phyloP scores from a whole-genome alignment of 352 stramenopile genomes.

The Phytophthora brassicae region DNA sequence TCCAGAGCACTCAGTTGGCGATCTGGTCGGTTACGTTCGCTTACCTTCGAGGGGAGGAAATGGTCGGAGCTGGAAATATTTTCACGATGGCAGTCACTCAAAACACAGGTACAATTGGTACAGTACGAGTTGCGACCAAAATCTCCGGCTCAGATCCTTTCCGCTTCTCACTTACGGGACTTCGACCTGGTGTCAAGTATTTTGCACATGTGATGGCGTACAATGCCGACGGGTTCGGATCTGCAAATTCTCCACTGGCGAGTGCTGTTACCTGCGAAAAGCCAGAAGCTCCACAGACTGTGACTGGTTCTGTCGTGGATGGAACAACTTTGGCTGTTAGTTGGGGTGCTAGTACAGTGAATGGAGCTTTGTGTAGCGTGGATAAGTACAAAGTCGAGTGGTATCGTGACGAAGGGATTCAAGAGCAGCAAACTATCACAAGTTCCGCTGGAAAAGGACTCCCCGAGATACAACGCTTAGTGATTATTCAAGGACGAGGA shows the following conservation, averaged over 20 bases:
- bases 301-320: constrained; percentile 54
- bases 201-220: constrained; percentile 86
- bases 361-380: constrained; percentile 39
- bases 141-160: constrained; percentile 93
- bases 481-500: constrained; percentile 45
- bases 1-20: constrained; percentile 51
- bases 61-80: constrained; percentile 91
- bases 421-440: constrained; percentile 76
- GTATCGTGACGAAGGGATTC: constrained; percentile 57
- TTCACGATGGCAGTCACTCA: constrained; percentile 67
- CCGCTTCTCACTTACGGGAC: constrained; percentile 51
- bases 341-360: constrained; percentile 41
- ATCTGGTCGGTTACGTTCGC: constrained; percentile 95
- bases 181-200: constrained; percentile 60
- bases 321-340: constrained; percentile 54
- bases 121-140: constrained; percentile 75
- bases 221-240: constrained; percentile 48
- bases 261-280: constrained; percentile 58
- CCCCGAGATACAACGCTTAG: constrained; percentile 62
- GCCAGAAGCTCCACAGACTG: constrained; percentile 42
- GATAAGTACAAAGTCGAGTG: constrained; percentile 80
- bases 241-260: constrained; percentile 56
- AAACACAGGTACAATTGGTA: constrained; percentile 64
- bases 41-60: constrained; percentile 89
- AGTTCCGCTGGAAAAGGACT: constrained; percentile 69